Percentiles rank a stretch among this genome's conserved stretches.
These are phyloP conservation scores for Scheffersomyces coipomensis DNA, from an alignment of 805 yeast species.

Conservation along the genomic window DNA sequence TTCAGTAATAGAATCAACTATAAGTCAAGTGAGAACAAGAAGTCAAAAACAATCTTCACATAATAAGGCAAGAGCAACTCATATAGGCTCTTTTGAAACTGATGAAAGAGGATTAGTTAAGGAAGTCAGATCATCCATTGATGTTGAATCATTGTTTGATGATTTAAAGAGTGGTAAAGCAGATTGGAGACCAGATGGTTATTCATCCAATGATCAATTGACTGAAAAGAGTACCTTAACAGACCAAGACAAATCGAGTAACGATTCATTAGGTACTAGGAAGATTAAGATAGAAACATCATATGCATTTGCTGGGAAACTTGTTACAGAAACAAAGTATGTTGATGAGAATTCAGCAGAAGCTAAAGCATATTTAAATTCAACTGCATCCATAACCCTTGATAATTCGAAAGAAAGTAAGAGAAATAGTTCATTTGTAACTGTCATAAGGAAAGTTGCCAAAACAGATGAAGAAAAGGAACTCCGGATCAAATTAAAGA, in stretches of 20 bases:
- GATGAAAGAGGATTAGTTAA: conserved; percentile 13
- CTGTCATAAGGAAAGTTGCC: conserved; percentile 30
- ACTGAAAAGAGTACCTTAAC: not conserved
- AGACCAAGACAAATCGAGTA: conserved; percentile 2
- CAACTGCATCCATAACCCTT: conserved; percentile 38
- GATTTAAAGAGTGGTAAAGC: conserved; percentile 16
- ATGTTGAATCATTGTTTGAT: conserved; percentile 32
- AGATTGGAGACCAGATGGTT: not conserved
- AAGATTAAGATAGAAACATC: conserved; percentile 70
- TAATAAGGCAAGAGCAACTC: conserved; percentile 8
- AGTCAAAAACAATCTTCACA: conserved; percentile 52
- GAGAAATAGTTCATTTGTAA: conserved; percentile 25
- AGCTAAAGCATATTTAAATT: conserved; percentile 75
- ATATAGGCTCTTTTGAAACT: conserved; percentile 8
- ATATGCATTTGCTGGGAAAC: conserved; percentile 88
- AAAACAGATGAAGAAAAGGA: conserved; percentile 30
- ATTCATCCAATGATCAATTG: not conserved
- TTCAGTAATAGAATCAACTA: conserved; percentile 49
- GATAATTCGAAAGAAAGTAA: conserved; percentile 9
- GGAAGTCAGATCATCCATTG: conserved; percentile 12
- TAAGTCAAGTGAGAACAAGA: conserved; percentile 67
- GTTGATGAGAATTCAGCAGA: conserved; percentile 81
- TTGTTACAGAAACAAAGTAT: conserved; percentile 70
- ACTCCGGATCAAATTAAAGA: conserved; percentile 58
- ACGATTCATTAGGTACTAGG: conserved; percentile 30